These are phyloP conservation scores for Nicotiana rustica DNA, from an alignment of 305 asterid species.

Conservation along the genomic window DNA sequence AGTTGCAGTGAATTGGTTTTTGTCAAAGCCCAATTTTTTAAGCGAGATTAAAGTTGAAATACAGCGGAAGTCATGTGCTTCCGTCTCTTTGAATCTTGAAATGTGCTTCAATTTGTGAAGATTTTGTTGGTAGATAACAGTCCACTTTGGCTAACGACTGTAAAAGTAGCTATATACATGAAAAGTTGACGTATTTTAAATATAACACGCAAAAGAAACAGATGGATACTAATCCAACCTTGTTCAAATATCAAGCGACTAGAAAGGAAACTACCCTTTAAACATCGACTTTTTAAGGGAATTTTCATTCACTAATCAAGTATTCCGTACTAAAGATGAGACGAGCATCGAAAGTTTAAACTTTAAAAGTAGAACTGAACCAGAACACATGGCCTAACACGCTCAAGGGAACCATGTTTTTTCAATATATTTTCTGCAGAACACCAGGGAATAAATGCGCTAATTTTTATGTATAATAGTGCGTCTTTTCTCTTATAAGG, in stretches of 20 bases:
- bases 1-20: background rate
- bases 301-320: background rate
- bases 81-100: no score
- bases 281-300: background rate
- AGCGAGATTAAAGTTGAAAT: background rate
- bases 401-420: background rate
- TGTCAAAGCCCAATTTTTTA: background rate
- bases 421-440: background rate
- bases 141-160: background rate
- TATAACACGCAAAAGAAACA: background rate
- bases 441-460: background rate
- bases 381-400: no score
- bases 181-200: background rate
- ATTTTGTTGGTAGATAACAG: background rate
- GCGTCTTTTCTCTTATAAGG: background rate
- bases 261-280: background rate
- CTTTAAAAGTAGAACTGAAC: no score
- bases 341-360: background rate
- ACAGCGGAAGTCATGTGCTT: background rate
- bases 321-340: background rate
- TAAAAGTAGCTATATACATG: background rate
- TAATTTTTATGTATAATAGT: background rate
- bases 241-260: background rate
- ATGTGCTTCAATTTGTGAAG: background rate
- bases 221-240: background rate